These are phyloP conservation scores for Aureobasidium subglaciale DNA, from an alignment of 2,329 filamentous ascomycete species.

Conservation along the genomic window DNA sequence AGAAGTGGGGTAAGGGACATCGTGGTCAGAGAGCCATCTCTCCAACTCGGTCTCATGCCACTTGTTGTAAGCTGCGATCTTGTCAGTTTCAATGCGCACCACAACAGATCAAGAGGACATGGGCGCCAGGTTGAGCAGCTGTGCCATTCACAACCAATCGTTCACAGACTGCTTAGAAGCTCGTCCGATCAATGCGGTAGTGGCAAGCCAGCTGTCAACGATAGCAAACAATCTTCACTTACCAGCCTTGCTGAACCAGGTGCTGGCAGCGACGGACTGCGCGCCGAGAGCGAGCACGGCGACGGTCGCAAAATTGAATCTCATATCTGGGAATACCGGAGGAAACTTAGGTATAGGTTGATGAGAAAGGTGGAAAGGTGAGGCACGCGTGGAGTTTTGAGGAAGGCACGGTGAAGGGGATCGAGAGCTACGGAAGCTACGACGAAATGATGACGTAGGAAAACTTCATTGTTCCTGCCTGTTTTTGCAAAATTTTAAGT, in stretches of 20 bases:
- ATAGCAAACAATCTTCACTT: slow-evolving; percentile 35
- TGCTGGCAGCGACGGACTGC: slow-evolving; percentile 63
- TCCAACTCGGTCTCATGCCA: slow-evolving; percentile 98
- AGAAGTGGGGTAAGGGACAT: slow-evolving; percentile 81
- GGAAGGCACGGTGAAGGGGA: too few relatives aligned
- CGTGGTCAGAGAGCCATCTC: slow-evolving; percentile 89
- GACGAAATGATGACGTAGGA: background rate
- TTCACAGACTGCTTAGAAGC: background rate
- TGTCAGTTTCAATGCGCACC: background rate
- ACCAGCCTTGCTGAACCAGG: slow-evolving; percentile 84
- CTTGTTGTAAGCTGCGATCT: slow-evolving; percentile 79
- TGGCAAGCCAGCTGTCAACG: background rate
- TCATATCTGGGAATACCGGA: slow-evolving; percentile 53
- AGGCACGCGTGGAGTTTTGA: slow-evolving; percentile 1
- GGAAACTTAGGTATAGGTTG: slow-evolving; percentile 1
- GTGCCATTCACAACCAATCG: background rate
- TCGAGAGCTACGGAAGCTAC: too few relatives aligned
- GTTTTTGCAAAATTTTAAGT: background rate
- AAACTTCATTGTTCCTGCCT: background rate
- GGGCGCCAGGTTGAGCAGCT: background rate
- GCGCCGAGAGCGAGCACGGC: slow-evolving; percentile 66
- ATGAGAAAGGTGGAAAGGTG: background rate
- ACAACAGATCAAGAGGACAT: background rate
- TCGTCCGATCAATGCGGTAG: background rate
- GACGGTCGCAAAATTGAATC: slow-evolving; percentile 60